Evolutionary conservation across 2,329 filamentous ascomycete genomes (phyloP).

Genomic region (Epichloe coenophiala): DNA sequence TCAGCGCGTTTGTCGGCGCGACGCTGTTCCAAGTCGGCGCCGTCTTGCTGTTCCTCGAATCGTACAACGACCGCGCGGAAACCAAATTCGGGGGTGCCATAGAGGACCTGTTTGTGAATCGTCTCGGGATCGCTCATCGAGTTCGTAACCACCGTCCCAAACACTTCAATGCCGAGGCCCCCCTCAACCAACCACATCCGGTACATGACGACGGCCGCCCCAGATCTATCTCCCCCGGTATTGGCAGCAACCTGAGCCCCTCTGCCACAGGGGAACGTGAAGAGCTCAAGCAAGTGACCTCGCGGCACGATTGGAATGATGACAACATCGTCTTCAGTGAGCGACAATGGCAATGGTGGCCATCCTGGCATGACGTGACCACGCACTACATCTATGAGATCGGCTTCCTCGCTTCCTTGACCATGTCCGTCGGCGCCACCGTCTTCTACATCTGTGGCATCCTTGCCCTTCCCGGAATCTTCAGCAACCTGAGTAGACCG

Average conservation of each 20-base stretch:
- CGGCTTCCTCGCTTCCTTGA: conserved; percentile 45
- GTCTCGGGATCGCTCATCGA: background rate
- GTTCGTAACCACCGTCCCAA: background rate
- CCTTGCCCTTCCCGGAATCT: conserved; percentile 44
- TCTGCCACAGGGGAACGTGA: background rate
- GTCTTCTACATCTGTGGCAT: conserved; percentile 53
- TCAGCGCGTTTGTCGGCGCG: conserved; percentile 45
- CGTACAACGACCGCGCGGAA: conserved; percentile 33
- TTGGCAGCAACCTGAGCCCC: background rate
- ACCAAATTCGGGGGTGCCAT: conserved; percentile 33
- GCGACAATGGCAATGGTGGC: conserved; percentile 43
- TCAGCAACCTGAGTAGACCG: conserved; percentile 29
- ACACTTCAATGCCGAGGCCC: background rate
- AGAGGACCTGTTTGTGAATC: conserved; percentile 19
- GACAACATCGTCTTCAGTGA: conserved; percentile 3
- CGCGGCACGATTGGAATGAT: background rate
- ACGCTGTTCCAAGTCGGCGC: conserved; percentile 46
- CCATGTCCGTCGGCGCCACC: conserved; percentile 44
- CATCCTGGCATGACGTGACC: conserved; percentile 37
- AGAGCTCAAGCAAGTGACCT: background rate
- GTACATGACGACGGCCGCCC: background rate
- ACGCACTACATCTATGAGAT: conserved; percentile 49
- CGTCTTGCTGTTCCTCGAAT: conserved; percentile 43
- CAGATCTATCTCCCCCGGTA: background rate
- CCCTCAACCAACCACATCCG: background rate